Evolutionary conservation across 2,329 filamentous ascomycete genomes (phyloP).

Genomic region (Pyricularia sp.): DNA sequence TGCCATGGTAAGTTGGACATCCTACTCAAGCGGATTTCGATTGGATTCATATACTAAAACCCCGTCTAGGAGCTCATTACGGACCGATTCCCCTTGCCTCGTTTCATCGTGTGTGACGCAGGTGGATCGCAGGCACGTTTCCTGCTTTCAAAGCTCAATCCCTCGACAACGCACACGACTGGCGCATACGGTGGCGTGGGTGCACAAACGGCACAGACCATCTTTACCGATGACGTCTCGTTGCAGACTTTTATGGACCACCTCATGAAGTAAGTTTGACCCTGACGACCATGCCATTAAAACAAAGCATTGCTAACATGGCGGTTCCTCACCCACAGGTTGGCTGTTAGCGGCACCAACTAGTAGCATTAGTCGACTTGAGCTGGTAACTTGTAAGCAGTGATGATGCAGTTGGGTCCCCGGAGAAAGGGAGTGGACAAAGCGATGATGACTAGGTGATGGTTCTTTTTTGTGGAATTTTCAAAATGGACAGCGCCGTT

Average conservation of each 20-base stretch:
- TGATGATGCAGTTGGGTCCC: neutral
- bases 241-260: constrained; percentile 99
- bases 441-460: neutral
- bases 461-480: neutral
- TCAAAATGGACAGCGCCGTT: neutral
- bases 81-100: constrained; percentile 92
- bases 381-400: neutral
- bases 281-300: neutral
- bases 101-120: constrained; percentile 98
- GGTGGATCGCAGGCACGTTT: constrained; percentile 96
- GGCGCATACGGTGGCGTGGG: constrained; percentile 82
- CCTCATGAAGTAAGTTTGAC: constrained; percentile 76
- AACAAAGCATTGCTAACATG: constrained; percentile 5
- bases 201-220: constrained; percentile 81
- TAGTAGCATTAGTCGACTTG: constrained; percentile 16
- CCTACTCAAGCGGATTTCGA: neutral
- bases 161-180: constrained; percentile 89
- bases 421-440: neutral
- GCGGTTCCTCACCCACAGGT: constrained; percentile 19
- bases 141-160: constrained; percentile 91
- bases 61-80: constrained; percentile 71
- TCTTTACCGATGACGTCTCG: constrained; percentile 97
- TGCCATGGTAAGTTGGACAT: constrained; percentile 55
- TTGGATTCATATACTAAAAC: constrained; percentile 7
- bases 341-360: constrained; percentile 50